These are phyloP conservation scores for Cladosporium sphaerospermum DNA, from an alignment of 2,329 filamentous ascomycete species.

Conservation along the genomic window DNA sequence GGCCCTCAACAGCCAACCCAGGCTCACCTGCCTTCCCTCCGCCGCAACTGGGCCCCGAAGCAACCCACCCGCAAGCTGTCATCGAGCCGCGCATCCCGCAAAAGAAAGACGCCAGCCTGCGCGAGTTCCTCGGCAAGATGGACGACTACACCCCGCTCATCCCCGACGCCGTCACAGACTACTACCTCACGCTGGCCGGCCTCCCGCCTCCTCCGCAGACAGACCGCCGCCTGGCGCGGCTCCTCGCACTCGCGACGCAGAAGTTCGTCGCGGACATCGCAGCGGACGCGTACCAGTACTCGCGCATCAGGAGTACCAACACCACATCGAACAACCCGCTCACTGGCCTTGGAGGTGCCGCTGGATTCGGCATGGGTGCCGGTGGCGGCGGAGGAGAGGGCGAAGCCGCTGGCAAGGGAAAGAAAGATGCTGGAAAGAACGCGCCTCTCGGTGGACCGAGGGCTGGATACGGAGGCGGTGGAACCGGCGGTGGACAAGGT, in stretches of 20 bases:
- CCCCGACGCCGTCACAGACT: constrained; percentile 92
- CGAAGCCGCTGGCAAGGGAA: constrained; percentile 34
- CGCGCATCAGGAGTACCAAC: constrained; percentile 87
- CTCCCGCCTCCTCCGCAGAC: constrained; percentile 89
- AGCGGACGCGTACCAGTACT: constrained; percentile 96
- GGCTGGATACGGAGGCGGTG: constrained; percentile 67
- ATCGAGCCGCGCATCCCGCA: constrained; percentile 55
- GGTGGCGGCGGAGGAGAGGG: constrained; percentile 45
- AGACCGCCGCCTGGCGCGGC: constrained; percentile 80
- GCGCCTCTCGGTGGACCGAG: constrained; percentile 44
- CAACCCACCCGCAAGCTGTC: constrained; percentile 30
- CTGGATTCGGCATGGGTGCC: constrained; percentile 59
- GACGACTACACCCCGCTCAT: constrained; percentile 99
- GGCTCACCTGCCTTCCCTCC: constrained; percentile 29
- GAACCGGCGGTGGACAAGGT: constrained; percentile 81
- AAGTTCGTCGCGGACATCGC: constrained; percentile 98
- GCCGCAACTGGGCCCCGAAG: constrained; percentile 24
- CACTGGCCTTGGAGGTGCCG: constrained; percentile 72
- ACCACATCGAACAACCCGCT: constrained; percentile 87
- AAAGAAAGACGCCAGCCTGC: constrained; percentile 85
- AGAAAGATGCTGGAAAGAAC: constrained; percentile 28
- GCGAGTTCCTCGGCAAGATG: constrained; percentile 93
- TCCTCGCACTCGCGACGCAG: constrained; percentile 94
- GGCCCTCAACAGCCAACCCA: constrained; percentile 62
- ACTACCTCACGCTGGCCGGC: constrained; percentile 94